phyloP scores from a whole-genome alignment of 139 green algal species.

The Trebouxia sp. region DNA sequence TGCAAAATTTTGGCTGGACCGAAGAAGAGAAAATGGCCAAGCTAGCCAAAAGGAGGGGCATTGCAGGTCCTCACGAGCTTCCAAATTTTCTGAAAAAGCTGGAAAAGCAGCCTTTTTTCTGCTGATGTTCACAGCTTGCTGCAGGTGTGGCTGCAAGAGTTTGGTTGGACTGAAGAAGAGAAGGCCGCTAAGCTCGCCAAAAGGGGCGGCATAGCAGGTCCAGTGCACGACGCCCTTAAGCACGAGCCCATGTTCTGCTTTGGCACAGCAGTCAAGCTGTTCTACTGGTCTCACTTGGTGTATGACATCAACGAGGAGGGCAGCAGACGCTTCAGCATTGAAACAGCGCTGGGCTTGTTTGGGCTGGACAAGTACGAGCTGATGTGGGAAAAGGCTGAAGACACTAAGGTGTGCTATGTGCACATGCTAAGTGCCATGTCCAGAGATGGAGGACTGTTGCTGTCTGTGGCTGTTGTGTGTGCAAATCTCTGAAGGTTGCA shows the following conservation, averaged over 20 bases:
- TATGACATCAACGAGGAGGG: conserved; percentile 34
- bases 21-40: too few relatives aligned
- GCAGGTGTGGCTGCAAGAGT: conserved; percentile 42
- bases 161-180: conserved; percentile 36
- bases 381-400: conserved; percentile 34
- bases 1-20: neutral
- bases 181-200: neutral
- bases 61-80: too few relatives aligned
- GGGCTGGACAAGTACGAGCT: conserved; percentile 30
- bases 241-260: conserved; percentile 42
- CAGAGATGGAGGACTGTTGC: too few relatives aligned
- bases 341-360: conserved; percentile 33
- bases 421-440: too few relatives aligned
- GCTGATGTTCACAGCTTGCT: neutral
- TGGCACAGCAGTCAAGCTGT: conserved; percentile 32
- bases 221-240: neutral
- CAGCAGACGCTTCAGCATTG: conserved; percentile 27
- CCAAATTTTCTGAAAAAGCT: too few relatives aligned
- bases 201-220: neutral
- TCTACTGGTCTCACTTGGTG: conserved; percentile 36
- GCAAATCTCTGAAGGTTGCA: too few relatives aligned
- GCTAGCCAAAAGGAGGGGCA: too few relatives aligned
- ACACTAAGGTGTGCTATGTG: conserved; percentile 18
- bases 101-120: neutral
- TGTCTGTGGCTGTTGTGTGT: too few relatives aligned